Conservation (phyloP, 78 protist genomes). For the Dictyostelium citrinum region DNA sequence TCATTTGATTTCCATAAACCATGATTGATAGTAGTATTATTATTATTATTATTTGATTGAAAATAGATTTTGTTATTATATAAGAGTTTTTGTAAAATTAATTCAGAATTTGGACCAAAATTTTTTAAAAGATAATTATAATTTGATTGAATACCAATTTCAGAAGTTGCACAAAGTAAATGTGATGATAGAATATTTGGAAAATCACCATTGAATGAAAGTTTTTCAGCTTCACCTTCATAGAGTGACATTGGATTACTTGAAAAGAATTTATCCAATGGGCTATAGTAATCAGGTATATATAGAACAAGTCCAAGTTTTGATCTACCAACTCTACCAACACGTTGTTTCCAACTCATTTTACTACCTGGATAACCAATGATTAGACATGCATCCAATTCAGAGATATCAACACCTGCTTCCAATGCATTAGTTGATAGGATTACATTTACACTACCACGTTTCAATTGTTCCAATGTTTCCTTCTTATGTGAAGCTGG, state of each 20-base stretch:
- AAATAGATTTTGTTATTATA: background rate
- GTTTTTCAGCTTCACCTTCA: conserved; percentile 35
- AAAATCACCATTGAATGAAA: conserved; percentile 66
- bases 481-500: background rate
- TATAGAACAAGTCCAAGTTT: conserved; percentile 35
- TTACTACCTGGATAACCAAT: conserved; percentile 76
- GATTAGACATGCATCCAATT: conserved; percentile 78
- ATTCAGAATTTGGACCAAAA: conserved; percentile 1
- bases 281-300: conserved; percentile 22
- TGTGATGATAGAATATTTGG: conserved; percentile 40
- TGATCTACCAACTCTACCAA: conserved; percentile 68
- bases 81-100: background rate
- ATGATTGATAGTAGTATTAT: background rate
- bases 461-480: conserved; percentile 37
- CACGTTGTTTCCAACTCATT: conserved; percentile 67
- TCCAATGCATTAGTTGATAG: conserved; percentile 81
- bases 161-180: conserved; percentile 38
- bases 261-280: conserved; percentile 34
- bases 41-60: background rate
- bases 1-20: conserved; percentile 2
- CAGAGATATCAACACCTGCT: conserved; percentile 82
- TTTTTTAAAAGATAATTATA: background rate
- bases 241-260: background rate
- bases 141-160: conserved; percentile 31
- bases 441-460: conserved; percentile 45